Conservation (phyloP, 352 stramenopile genomes). For the Elongisporangium anandrum region DNA sequence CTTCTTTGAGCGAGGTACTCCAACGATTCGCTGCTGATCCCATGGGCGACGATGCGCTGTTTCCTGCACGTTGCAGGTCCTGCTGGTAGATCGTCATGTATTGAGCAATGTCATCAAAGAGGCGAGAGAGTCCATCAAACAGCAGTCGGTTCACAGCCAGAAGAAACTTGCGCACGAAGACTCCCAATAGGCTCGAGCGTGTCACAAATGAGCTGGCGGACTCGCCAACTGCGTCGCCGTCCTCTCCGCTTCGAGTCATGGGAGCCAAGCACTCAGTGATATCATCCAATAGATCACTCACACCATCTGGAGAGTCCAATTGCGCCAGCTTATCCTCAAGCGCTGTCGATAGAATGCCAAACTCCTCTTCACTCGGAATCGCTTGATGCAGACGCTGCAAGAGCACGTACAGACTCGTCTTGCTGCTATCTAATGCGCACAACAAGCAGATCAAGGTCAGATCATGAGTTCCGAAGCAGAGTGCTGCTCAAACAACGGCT, state of each 20-base stretch:
- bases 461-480: background rate
- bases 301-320: constrained; percentile 59
- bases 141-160: constrained; percentile 47
- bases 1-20: background rate
- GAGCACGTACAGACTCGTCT: constrained; percentile 33
- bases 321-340: constrained; percentile 45
- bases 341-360: constrained; percentile 34
- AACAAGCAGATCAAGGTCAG: background rate
- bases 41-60: background rate
- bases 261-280: constrained; percentile 58
- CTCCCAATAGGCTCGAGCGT: constrained; percentile 49
- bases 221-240: constrained; percentile 18
- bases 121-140: constrained; percentile 65
- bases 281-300: constrained; percentile 61
- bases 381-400: constrained; percentile 38
- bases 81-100: constrained; percentile 47
- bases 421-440: background rate
- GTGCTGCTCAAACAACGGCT: background rate
- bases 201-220: constrained; percentile 43
- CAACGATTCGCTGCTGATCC: background rate
- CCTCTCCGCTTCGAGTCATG: constrained; percentile 15
- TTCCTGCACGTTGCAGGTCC: constrained; percentile 14
- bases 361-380: constrained; percentile 31
- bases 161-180: constrained; percentile 73
- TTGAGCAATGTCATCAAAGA: constrained; percentile 56